phyloP scores from a whole-genome alignment of 768 basidiomycete species.

The Candolleomyces aberdarensis region DNA sequence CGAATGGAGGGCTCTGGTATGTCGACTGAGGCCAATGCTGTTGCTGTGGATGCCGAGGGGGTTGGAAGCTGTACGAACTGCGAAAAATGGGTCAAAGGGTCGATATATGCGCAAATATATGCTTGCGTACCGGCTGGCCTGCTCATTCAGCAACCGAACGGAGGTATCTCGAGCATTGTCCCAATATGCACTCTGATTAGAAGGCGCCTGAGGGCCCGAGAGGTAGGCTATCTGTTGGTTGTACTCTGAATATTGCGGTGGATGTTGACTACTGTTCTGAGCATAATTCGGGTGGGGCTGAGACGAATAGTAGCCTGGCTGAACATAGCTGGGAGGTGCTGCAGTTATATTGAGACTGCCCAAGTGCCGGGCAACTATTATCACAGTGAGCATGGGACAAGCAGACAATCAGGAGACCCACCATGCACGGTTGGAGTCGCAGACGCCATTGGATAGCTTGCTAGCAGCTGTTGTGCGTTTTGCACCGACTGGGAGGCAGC shows the following conservation, averaged over 20 bases:
- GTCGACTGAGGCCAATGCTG: slow-evolving; percentile 40
- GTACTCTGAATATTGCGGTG: slow-evolving; percentile 66
- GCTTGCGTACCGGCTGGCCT: slow-evolving; percentile 45
- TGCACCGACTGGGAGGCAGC: slow-evolving; percentile 51
- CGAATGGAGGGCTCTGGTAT: slow-evolving; percentile 55
- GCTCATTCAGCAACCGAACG: slow-evolving; percentile 54
- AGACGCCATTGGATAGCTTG: slow-evolving; percentile 71
- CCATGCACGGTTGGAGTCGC: slow-evolving; percentile 78
- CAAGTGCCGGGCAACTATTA: slow-evolving; percentile 63
- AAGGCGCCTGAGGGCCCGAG: slow-evolving; percentile 41
- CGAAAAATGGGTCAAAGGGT: slow-evolving; percentile 13
- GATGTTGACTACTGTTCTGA: slow-evolving; percentile 27
- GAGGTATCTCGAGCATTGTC: slow-evolving; percentile 58
- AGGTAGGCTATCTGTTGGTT: slow-evolving; percentile 58
- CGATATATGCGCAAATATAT: slow-evolving; percentile 16
- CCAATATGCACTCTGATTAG: slow-evolving; percentile 60
- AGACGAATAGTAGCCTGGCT: slow-evolving; percentile 49
- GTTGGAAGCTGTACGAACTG: slow-evolving; percentile 31
- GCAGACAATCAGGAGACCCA: slow-evolving; percentile 24
- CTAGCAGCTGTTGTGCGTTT: slow-evolving; percentile 63
- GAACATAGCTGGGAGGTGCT: slow-evolving; percentile 60
- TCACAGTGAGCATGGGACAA: neutral
- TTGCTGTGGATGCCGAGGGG: slow-evolving; percentile 38
- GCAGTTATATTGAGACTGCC: slow-evolving; percentile 55
- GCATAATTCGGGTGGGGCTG: slow-evolving; percentile 26